phyloP scores from a whole-genome alignment of 176 grass and related monocot genomes.

The Juncus inflexus region DNA sequence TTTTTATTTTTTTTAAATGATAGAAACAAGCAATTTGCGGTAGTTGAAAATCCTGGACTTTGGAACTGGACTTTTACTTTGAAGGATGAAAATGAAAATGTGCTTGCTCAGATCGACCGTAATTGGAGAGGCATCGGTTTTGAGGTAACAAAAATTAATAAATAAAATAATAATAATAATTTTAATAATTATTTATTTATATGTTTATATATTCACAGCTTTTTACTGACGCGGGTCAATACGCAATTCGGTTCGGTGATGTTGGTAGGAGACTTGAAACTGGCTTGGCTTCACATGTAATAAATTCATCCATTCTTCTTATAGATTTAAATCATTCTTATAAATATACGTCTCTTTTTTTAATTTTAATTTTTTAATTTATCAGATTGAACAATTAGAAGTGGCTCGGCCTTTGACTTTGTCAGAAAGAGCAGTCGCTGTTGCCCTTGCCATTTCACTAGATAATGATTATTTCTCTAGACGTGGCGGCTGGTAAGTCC shows the following conservation, averaged over 20 bases:
- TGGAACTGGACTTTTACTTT: slow-evolving; percentile 97
- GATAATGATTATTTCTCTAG: slow-evolving; percentile 89
- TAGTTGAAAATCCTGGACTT: slow-evolving; percentile 95
- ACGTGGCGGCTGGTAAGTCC: slow-evolving; percentile 70
- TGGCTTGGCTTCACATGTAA: slow-evolving; percentile 37
- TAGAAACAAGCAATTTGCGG: slow-evolving; percentile 96
- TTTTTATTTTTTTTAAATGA: slow-evolving; percentile 22
- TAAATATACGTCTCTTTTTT: neutral
- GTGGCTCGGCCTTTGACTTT: slow-evolving; percentile 64
- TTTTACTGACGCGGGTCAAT: slow-evolving; percentile 97
- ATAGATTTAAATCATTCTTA: neutral
- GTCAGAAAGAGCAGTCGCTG: slow-evolving; percentile 73
- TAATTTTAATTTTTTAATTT: neutral
- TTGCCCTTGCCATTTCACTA: slow-evolving; percentile 82
- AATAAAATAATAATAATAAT: too few relatives aligned
- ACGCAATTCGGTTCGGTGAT: slow-evolving; percentile 85
- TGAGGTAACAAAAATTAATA: slow-evolving; percentile 43
- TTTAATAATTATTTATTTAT: too few relatives aligned
- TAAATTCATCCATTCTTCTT: slow-evolving; percentile 13
- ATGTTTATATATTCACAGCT: slow-evolving; percentile 31
- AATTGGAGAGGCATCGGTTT: slow-evolving; percentile 93
- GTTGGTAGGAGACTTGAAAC: slow-evolving; percentile 28
- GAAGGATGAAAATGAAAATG: slow-evolving; percentile 67
- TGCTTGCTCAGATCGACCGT: slow-evolving; percentile 83
- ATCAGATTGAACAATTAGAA: slow-evolving; percentile 61